A percentile compares a stretch with the other conserved stretches of the same genome.
Evolutionary conservation across 2,329 filamentous ascomycete species (phyloP).

Genomic region (Diaporthe helianthi): DNA sequence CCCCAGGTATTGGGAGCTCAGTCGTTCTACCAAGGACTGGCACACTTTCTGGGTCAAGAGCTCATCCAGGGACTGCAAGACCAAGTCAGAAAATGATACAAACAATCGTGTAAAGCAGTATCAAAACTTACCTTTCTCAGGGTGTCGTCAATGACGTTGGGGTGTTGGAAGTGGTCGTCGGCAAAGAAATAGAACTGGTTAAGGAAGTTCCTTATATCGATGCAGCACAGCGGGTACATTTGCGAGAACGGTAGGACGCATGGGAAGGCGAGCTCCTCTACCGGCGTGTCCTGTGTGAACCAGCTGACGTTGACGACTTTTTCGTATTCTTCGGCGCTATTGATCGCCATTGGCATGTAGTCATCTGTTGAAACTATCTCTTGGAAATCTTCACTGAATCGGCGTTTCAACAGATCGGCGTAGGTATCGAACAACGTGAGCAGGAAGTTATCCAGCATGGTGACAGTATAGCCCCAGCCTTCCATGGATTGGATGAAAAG

Average conservation of each 20-base stretch:
- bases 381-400: conserved; percentile 95
- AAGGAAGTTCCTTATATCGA: conserved; percentile 95
- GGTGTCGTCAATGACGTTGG: conserved; percentile 88
- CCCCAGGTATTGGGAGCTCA: conserved; percentile 91
- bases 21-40: conserved; percentile 83
- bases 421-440: conserved; percentile 94
- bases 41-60: conserved; percentile 94
- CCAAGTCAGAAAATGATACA: not conserved
- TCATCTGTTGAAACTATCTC: conserved; percentile 93
- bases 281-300: conserved; percentile 84
- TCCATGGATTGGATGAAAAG: conserved; percentile 99
- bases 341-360: conserved; percentile 99
- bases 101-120: not conserved
- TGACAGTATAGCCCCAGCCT: conserved; percentile 90
- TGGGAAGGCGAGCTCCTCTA: conserved; percentile 84
- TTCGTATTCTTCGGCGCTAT: conserved; percentile 87
- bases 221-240: conserved; percentile 98
- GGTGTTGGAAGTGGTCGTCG: conserved; percentile 93
- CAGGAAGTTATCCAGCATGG: conserved; percentile 81
- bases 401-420: conserved; percentile 84
- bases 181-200: conserved; percentile 99
- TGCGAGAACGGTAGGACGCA: conserved; percentile 97
- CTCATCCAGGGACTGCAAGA: conserved; percentile 82
- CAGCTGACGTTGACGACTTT: conserved; percentile 96
- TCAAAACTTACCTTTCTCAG: conserved; percentile 70